Evolutionary conservation across 2,329 filamentous ascomycete species (phyloP).

Genomic region (Acrocalymma vagum): DNA sequence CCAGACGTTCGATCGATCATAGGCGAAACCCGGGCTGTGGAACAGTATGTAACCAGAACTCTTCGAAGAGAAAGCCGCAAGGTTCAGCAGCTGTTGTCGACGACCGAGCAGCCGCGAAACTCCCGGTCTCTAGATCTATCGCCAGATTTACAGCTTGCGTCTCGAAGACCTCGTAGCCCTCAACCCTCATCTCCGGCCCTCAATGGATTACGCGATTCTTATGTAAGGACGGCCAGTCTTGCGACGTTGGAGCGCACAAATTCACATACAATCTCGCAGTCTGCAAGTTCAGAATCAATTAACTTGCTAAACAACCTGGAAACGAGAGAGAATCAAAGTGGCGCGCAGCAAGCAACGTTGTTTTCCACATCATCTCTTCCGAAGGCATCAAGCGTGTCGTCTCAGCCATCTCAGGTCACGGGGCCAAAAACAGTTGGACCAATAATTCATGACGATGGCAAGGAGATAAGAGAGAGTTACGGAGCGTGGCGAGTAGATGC

Average conservation of each 20-base stretch:
- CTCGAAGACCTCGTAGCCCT: constrained; percentile 1
- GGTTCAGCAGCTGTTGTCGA: constrained; percentile 1
- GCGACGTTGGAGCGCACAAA: neutral
- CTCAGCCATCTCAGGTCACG: neutral
- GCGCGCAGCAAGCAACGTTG: no score
- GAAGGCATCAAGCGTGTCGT: neutral
- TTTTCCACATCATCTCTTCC: neutral
- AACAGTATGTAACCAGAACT: constrained; percentile 1
- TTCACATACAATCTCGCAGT: no score
- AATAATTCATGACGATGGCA: constrained; percentile 4
- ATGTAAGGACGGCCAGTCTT: neutral
- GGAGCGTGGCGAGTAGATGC: constrained; percentile 1
- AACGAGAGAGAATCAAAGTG: no score
- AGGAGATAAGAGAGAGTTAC: neutral
- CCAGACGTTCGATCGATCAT: constrained; percentile 4
- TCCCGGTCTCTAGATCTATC: neutral
- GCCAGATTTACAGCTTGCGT: constrained; percentile 1
- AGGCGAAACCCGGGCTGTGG: constrained; percentile 2
- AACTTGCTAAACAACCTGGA: no score
- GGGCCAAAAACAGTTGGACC: constrained; percentile 1
- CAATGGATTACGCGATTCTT: neutral
- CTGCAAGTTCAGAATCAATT: no score
- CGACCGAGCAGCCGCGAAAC: neutral
- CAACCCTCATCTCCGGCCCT: constrained; percentile 1
- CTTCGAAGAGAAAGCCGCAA: constrained; percentile 5